phyloP scores from a whole-genome alignment of 2,329 filamentous ascomycete genomes.

The Berkeleyomyces rouxiae region DNA sequence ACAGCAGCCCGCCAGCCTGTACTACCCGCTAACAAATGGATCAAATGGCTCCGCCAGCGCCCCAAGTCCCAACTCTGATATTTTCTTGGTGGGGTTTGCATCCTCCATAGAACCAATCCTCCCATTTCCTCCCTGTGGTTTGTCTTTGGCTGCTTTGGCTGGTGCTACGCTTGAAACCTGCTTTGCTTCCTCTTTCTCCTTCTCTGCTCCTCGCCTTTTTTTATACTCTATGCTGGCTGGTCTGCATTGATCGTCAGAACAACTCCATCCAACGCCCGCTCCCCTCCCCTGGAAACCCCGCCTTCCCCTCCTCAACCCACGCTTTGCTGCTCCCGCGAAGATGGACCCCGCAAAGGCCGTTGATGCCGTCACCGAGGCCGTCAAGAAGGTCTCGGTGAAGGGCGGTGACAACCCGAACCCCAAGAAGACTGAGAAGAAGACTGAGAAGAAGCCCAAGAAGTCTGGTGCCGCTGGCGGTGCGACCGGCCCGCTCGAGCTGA shows the following conservation, averaged over 20 bases:
- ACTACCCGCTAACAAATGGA: background rate
- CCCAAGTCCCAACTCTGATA: background rate
- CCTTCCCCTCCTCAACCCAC: background rate
- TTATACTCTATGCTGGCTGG: background rate
- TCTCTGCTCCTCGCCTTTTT: background rate
- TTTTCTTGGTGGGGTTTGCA: slow-evolving; percentile 5
- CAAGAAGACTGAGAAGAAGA: slow-evolving; percentile 21
- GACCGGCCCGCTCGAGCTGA: slow-evolving; percentile 30
- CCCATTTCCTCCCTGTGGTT: background rate
- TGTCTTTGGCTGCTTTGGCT: background rate
- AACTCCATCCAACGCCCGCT: background rate
- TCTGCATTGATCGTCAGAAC: background rate
- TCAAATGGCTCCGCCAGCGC: background rate
- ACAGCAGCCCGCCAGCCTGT: background rate
- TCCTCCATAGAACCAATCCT: background rate
- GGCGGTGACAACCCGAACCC: slow-evolving; percentile 17
- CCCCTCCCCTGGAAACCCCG: background rate
- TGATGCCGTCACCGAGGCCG: slow-evolving; percentile 34
- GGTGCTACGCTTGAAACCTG: background rate
- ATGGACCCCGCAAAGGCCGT: slow-evolving; percentile 35
- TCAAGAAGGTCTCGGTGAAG: slow-evolving; percentile 44
- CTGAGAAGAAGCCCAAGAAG: slow-evolving; percentile 34
- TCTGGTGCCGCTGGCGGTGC: slow-evolving; percentile 22
- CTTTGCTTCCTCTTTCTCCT: background rate
- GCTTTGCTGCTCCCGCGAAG: slow-evolving; percentile 1